A percentile compares a stretch with the other conserved stretches of the same genome.
Conservation (phyloP, 2,329 filamentous ascomycete species). For the Sarocladiaceae sp. region DNA sequence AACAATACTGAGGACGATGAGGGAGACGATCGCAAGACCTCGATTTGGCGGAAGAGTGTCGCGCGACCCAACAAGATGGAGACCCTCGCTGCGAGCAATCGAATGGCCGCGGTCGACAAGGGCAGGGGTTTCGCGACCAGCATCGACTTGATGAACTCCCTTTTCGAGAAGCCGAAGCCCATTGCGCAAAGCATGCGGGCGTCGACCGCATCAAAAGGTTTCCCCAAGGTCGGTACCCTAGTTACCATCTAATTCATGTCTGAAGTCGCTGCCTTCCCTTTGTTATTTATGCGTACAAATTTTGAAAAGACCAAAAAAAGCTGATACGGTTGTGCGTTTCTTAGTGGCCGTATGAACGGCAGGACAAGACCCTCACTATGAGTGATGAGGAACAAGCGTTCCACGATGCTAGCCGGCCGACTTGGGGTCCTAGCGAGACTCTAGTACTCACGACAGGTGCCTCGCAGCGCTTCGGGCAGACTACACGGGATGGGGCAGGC, state of each 20-base stretch:
- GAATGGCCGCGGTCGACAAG: conserved; percentile 31
- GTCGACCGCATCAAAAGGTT: conserved; percentile 51
- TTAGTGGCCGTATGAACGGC: conserved; percentile 84
- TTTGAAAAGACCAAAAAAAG: conserved; percentile 38
- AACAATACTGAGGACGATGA: conserved; percentile 32
- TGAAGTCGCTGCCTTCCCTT: conserved; percentile 7
- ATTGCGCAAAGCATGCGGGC: conserved; percentile 47
- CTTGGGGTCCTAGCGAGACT: conserved; percentile 70
- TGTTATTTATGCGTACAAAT: conserved; percentile 27
- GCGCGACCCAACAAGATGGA: conserved; percentile 22
- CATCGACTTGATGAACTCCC: conserved; percentile 93
- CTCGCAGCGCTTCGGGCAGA: conserved; percentile 5
- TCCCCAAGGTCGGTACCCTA: conserved; percentile 78
- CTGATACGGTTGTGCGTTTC: conserved; percentile 25
- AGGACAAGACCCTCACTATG: conserved; percentile 63
- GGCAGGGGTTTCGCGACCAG: conserved; percentile 72
- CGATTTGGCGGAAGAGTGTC: conserved; percentile 27
- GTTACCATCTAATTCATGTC: conserved; percentile 25
- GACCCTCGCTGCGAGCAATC: conserved; percentile 22
- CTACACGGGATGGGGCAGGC: neutral
- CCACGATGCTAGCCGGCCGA: conserved; percentile 69
- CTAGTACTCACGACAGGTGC: conserved; percentile 50
- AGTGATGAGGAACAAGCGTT: conserved; percentile 58
- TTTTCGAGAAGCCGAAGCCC: conserved; percentile 70
- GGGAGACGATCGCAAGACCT: conserved; percentile 40